Conservation (phyloP, 805 yeast species). For the Lipomyces yamanashiensis region DNA sequence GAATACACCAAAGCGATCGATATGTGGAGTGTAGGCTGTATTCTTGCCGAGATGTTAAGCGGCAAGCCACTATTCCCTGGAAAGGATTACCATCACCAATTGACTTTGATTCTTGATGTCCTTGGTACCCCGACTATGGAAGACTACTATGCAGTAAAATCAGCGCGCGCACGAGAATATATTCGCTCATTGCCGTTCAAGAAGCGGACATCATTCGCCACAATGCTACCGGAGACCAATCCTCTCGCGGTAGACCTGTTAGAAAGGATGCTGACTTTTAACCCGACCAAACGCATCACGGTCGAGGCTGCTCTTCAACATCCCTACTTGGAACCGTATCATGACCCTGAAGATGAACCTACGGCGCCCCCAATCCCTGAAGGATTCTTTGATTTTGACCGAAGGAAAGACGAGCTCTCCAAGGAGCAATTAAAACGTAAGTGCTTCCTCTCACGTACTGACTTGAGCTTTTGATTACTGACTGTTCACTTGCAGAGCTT, state of each 20-base stretch:
- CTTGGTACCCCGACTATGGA: slow-evolving; percentile 87
- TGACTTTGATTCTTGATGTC: slow-evolving; percentile 79
- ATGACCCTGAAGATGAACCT: slow-evolving; percentile 95
- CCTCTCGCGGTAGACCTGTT: slow-evolving; percentile 72
- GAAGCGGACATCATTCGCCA: slow-evolving; percentile 61
- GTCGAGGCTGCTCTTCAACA: slow-evolving; percentile 85
- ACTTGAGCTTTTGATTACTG: not conserved
- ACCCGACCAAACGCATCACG: slow-evolving; percentile 79
- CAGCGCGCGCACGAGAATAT: slow-evolving; percentile 86
- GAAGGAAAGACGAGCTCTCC: slow-evolving; percentile 74
- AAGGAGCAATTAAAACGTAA: slow-evolving; percentile 71
- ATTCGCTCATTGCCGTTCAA: slow-evolving; percentile 76
- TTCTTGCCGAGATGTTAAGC: slow-evolving; percentile 83
- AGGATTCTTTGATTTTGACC: slow-evolving; percentile 89
- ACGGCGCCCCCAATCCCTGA: slow-evolving; percentile 78
- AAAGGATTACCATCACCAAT: slow-evolving; percentile 88
- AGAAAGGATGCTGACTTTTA: slow-evolving; percentile 75
- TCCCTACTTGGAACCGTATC: slow-evolving; percentile 85
- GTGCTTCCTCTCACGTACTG: slow-evolving; percentile 4
- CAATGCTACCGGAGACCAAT: slow-evolving; percentile 53
- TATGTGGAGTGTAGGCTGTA: slow-evolving; percentile 97
- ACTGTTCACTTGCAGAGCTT: slow-evolving; percentile 3
- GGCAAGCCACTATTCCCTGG: slow-evolving; percentile 94
- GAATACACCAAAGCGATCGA: slow-evolving; percentile 94
- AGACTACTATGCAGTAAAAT: slow-evolving; percentile 60